Base-by-base conservation (phyloP, 495 filamentous ascomycete genomes). In the Tuber borchii region DNA sequence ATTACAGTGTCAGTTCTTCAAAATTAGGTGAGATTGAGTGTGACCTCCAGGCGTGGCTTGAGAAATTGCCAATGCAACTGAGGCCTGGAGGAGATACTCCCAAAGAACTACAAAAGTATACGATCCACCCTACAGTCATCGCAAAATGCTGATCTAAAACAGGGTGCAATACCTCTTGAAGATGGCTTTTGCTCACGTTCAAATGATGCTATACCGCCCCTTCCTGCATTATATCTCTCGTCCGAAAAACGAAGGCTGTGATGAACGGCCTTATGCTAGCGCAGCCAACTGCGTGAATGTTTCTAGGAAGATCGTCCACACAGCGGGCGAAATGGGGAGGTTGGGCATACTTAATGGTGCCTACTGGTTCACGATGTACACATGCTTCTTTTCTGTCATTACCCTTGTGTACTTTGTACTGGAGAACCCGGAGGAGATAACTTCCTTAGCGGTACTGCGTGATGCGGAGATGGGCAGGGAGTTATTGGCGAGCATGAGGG, bases 301-400 rank as follows among this genome's bases (percentile, higher is more conserved):
- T 2, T 94, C 94, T 31, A 90, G 95, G 40, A 98, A 97, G 81
- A 95, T 99, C 74, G 89, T 98, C 46, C 95, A 97, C 83, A 95
- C 97, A 75, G 93, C 92, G 3, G 89, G 89, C 42, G 92, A 95
- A 78, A 97, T 98, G 90, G 93, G 94, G 76, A 91, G 90, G 81
- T 88, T 90, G 78, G 91, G 90, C 0, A 86, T 96, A 17, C 87
- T 99, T 37, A 92, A 92, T 79, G 95, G 95, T 0, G 92, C 94
- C 0, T 97, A 94, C 85, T 99, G 95, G 95, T 97, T 97, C 80
- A 92, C 91, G 70, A 93, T 97, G 85, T 98, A 97, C 79, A 97
- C 95, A 3, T 92, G 93, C 20, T 98, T 97, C 85, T 98, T 97
- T 83, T 91, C 94, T 37, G 93, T 97, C 68, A 86, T 99, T 16